phyloP scores from a whole-genome alignment of 2,329 filamentous ascomycete species.

The Aspergillus sp. region DNA sequence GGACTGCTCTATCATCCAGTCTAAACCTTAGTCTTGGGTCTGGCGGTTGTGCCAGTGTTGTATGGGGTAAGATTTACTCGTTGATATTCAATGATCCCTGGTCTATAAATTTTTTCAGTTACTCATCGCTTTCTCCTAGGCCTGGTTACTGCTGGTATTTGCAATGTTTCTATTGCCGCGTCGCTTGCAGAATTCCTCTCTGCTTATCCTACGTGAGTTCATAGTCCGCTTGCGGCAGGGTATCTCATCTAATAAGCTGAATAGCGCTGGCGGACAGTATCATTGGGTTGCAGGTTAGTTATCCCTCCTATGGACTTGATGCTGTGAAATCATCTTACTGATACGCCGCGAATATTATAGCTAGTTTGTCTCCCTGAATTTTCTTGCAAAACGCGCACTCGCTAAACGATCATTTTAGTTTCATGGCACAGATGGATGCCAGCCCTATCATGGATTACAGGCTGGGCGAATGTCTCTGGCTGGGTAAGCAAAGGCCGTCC shows the following conservation, averaged over 20 bases:
- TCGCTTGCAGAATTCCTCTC: slow-evolving; percentile 71
- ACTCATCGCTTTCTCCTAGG: slow-evolving; percentile 21
- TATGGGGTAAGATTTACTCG: slow-evolving; percentile 63
- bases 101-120: not conserved
- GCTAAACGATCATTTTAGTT: slow-evolving; percentile 36
- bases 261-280: slow-evolving; percentile 62
- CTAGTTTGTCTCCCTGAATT: slow-evolving; percentile 37
- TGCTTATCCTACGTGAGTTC: slow-evolving; percentile 55
- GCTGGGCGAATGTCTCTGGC: slow-evolving; percentile 68
- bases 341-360: slow-evolving; percentile 12
- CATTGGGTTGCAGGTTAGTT: slow-evolving; percentile 65
- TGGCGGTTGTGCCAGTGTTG: slow-evolving; percentile 68
- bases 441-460: slow-evolving; percentile 67
- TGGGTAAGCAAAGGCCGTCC: slow-evolving; percentile 52
- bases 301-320: not conserved
- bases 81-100: not conserved
- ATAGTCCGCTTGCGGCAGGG: not conserved
- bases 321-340: not conserved
- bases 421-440: slow-evolving; percentile 61
- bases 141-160: slow-evolving; percentile 61
- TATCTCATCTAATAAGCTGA: slow-evolving; percentile 12
- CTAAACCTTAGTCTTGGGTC: slow-evolving; percentile 64
- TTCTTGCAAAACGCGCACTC: not conserved
- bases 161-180: slow-evolving; percentile 68
- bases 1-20: slow-evolving; percentile 61